phyloP scores from a whole-genome alignment of 441 rosid species.

The Cnidoscolus chayamansa region DNA sequence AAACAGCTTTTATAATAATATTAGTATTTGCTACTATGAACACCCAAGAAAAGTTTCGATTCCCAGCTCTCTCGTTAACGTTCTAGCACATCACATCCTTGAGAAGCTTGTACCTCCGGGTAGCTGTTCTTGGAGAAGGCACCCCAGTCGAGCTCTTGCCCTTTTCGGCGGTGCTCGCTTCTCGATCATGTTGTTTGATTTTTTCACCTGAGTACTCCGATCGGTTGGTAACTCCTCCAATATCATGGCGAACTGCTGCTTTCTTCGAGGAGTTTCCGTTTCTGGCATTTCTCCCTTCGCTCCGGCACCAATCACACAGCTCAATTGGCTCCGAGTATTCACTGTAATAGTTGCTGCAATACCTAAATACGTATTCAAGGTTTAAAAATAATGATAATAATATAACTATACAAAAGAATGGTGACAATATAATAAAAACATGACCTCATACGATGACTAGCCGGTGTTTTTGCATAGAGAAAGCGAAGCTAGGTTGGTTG shows the following conservation, averaged over 20 bases:
- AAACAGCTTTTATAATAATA: neutral
- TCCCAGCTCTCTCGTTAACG: neutral
- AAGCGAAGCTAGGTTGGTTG: neutral
- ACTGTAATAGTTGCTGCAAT: slow-evolving; percentile 79
- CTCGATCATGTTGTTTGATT: slow-evolving; percentile 53
- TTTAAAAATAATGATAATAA: neutral
- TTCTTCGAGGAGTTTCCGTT: slow-evolving; percentile 58
- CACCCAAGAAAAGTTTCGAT: neutral
- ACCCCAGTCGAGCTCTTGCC: slow-evolving; percentile 49
- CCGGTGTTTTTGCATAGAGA: neutral
- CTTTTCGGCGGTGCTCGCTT: slow-evolving; percentile 39
- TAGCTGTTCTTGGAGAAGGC: slow-evolving; percentile 70
- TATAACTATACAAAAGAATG: neutral
- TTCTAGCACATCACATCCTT: slow-evolving; percentile 89
- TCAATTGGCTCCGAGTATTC: slow-evolving; percentile 59
- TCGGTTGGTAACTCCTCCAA: slow-evolving; percentile 41
- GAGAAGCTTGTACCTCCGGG: slow-evolving; percentile 98
- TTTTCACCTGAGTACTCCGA: slow-evolving; percentile 59
- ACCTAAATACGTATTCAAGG: slow-evolving; percentile 37
- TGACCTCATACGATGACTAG: slow-evolving; percentile 1
- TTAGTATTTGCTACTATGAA: neutral
- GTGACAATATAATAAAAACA: neutral
- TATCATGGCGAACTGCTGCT: slow-evolving; percentile 31
- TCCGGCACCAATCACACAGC: slow-evolving; percentile 86
- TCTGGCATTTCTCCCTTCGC: slow-evolving; percentile 48